phyloP scores from a whole-genome alignment of 2,329 filamentous ascomycete species.

The Hypoxylon sp. region DNA sequence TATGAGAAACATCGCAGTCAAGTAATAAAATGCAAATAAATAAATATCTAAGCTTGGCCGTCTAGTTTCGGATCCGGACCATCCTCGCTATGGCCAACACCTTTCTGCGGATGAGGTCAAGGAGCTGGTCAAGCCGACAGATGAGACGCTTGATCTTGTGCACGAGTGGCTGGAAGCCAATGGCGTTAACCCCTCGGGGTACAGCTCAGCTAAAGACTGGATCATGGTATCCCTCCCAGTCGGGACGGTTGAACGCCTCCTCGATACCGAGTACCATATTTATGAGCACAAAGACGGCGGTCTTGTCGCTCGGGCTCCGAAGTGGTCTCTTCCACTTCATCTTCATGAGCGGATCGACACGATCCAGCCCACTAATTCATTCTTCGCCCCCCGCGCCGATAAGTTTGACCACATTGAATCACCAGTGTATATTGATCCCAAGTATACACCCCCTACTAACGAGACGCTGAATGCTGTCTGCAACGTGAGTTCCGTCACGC shows the following conservation, averaged over 20 bases:
- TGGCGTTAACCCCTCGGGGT: conserved; percentile 61
- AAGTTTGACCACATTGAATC: conserved; percentile 52
- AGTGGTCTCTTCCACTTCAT: conserved; percentile 71
- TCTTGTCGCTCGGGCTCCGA: conserved; percentile 65
- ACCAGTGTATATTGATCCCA: conserved; percentile 51
- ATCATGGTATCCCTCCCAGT: conserved; percentile 68
- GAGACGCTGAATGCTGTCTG: conserved; percentile 56
- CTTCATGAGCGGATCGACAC: conserved; percentile 71
- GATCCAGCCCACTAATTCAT: conserved; percentile 73
- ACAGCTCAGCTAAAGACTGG: conserved; percentile 71
- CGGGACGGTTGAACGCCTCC: conserved; percentile 64
- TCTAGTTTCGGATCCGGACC: conserved; percentile 66
- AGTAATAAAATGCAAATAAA: conserved; percentile 5
- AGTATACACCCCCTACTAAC: conserved; percentile 52
- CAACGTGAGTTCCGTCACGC: conserved; percentile 66
- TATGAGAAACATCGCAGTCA: conserved; percentile 24
- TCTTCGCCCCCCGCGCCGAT: conserved; percentile 61
- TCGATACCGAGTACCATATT: conserved; percentile 66
- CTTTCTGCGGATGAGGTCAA: conserved; percentile 66
- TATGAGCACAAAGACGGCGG: conserved; percentile 70
- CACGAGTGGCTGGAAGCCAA: conserved; percentile 70
- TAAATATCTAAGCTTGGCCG: conserved; percentile 16
- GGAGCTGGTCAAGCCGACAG: conserved; percentile 66
- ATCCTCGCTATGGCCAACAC: conserved; percentile 69
- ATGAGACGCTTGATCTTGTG: conserved; percentile 66